Base-by-base conservation (phyloP, 176 grass and related monocot genomes). In the Hordeum marinum region DNA sequence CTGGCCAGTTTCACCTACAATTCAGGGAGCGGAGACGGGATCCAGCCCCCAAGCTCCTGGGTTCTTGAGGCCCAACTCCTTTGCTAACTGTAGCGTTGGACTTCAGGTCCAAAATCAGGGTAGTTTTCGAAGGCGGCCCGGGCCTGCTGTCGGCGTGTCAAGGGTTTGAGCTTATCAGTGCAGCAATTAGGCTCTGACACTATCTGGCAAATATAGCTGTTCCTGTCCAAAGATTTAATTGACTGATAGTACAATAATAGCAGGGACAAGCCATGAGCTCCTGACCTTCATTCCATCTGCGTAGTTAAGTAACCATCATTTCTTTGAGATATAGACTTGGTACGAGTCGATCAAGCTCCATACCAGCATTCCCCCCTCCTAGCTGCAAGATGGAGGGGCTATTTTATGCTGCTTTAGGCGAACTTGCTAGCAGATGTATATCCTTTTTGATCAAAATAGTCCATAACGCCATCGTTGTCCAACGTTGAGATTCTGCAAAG, bases 391-490 rank as follows among this genome's bases (percentile, higher is more conserved):
- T 79, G 52, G 76, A 71, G 25, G 20, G 15, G 6, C 20, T 86
- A 35, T 45, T 79, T 32, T 72, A 37, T 62, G 76, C 76, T 25
- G 32, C 66, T 11, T 17, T 72, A 5, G 76, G 76, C 23, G 76
- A 86, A 9, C 37, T 86, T 17, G 3, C 60, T 35, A 62, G 52
- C 9, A 23, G 75, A 60, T 79, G 50, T 55, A 6, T 72, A 69
- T 86, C 76, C 9, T 85, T 85, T 24, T 39, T 85, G 24, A 60
- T 85, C 75, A 59, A 78, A 32, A 21, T 85, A 78, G 8, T 21
- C 7, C 3, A 42, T 15, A 0, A 5, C 0, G 7, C 10, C 34
- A 42, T 8, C 5, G 13, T 14, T 8, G 9, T 50, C 26, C 60
- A 32, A 59, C 13, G 25, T 45, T 18, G 75, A 61, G 52, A 71